Evolutionary conservation across 164 flowering plant species (phyloP).

Genomic region (Macadamia integrifolia): DNA sequence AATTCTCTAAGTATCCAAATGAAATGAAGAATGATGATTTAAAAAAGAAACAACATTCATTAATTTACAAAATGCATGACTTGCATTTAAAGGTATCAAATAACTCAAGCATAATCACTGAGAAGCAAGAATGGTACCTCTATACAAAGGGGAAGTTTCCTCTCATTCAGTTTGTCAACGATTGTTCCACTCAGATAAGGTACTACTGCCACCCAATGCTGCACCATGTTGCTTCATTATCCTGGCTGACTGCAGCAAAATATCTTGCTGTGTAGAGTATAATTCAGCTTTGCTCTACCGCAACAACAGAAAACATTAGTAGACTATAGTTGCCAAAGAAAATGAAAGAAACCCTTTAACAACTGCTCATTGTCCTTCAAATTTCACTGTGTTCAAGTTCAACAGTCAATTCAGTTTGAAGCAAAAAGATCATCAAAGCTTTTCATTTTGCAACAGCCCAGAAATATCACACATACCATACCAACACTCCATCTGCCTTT

Average conservation of each 20-base stretch:
- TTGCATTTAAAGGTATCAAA: not conserved
- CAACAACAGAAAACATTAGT: not conserved
- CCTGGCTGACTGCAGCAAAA: slow-evolving; percentile 60
- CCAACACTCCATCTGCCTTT: not conserved
- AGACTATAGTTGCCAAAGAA: not conserved
- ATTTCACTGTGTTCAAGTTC: too few species aligned
- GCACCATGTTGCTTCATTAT: slow-evolving; percentile 77
- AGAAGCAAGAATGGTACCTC: slow-evolving; percentile 5
- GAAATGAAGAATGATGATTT: too few species aligned
- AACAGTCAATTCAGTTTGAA: too few species aligned
- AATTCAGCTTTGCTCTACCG: slow-evolving; percentile 61
- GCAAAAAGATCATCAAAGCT: not conserved
- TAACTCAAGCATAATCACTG: not conserved
- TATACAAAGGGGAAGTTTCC: not conserved
- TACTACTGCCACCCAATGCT: slow-evolving; percentile 48
- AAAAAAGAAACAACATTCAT: too few species aligned
- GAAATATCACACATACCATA: not conserved
- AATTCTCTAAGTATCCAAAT: too few species aligned
- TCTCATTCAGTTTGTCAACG: slow-evolving; percentile 3
- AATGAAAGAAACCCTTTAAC: not conserved
- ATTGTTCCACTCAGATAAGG: slow-evolving; percentile 14
- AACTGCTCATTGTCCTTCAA: not conserved
- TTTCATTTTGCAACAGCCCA: not conserved
- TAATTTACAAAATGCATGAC: too few species aligned
- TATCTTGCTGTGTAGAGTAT: slow-evolving; percentile 61